These are phyloP conservation scores for Amylostereum areolatum DNA, from an alignment of 1,284 basidiomycete genomes.

Conservation along the genomic window DNA sequence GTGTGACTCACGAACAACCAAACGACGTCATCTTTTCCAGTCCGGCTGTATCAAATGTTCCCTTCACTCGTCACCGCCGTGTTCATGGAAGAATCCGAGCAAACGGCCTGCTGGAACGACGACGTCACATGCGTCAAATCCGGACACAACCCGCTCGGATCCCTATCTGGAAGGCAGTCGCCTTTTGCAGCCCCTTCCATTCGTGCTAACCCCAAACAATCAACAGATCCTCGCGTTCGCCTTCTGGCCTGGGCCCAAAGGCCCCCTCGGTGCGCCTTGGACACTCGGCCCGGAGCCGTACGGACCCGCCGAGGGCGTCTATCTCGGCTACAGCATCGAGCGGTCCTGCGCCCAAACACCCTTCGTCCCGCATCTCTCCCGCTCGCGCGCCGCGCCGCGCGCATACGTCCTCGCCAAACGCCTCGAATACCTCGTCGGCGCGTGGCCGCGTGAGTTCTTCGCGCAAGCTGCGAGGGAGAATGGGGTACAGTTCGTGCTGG, in stretches of 20 bases:
- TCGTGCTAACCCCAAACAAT: not conserved
- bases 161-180: constrained; percentile 26
- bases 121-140: constrained; percentile 3
- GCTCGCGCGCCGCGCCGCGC: constrained; percentile 19
- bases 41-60: constrained; percentile 19
- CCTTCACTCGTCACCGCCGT: constrained; percentile 18
- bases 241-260: constrained; percentile 23
- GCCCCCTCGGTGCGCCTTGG: constrained; percentile 27
- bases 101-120: constrained; percentile 6
- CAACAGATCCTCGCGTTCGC: constrained; percentile 14
- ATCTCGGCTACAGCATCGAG: constrained; percentile 32
- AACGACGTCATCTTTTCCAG: not conserved
- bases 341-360: constrained; percentile 20
- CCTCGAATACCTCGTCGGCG: constrained; percentile 20
- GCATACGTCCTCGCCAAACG: constrained; percentile 29
- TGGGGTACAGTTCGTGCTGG: constrained; percentile 9
- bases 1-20: too few relatives aligned
- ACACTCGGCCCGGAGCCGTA: constrained; percentile 30
- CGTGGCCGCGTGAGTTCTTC: constrained; percentile 13
- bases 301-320: constrained; percentile 21
- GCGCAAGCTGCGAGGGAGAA: constrained; percentile 5
- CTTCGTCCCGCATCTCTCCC: constrained; percentile 12
- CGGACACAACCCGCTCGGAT: constrained; percentile 18
- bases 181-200: constrained; percentile 7
- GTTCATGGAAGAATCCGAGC: constrained; percentile 13